Conservation (phyloP, 371 early-diverging fungal species). For the Haplosporangium sp. region DNA sequence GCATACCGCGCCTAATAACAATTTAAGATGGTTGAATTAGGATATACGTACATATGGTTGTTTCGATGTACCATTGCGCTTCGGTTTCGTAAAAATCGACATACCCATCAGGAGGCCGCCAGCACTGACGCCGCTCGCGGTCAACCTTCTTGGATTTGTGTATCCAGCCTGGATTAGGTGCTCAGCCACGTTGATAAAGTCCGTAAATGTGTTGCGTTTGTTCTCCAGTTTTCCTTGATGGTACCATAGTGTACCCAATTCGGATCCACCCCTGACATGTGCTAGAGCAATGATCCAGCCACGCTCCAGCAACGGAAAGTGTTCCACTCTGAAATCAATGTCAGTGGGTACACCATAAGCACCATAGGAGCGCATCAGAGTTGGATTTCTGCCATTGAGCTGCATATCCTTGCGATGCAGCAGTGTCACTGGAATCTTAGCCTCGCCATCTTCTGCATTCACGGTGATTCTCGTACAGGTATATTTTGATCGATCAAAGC, state of each 20-base stretch:
- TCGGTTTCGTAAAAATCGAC: no score
- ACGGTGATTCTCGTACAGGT: conserved; percentile 67
- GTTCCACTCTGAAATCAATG: conserved; percentile 84
- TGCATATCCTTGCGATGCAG: conserved; percentile 65
- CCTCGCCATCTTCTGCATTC: conserved; percentile 58
- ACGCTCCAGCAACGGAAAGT: conserved; percentile 79
- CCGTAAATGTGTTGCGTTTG: conserved; percentile 79
- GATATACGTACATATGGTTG: no score
- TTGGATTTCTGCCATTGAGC: conserved; percentile 72
- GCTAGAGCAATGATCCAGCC: conserved; percentile 88
- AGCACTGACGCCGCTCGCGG: conserved; percentile 81
- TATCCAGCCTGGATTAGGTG: conserved; percentile 65
- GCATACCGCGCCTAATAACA: conserved; percentile 65
- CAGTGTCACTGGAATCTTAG: conserved; percentile 75
- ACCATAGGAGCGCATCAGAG: conserved; percentile 83
- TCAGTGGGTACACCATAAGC: conserved; percentile 87
- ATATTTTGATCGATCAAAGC: conserved; percentile 62
- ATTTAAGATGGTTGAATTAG: neutral
- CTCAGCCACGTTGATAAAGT: conserved; percentile 77
- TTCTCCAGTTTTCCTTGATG: conserved; percentile 72
- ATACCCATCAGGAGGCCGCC: conserved; percentile 79
- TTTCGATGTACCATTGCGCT: no score
- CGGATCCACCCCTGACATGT: conserved; percentile 91
- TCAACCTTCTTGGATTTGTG: conserved; percentile 62
- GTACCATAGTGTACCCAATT: conserved; percentile 84